Evolutionary conservation across 306 rosid genomes (phyloP).

Genomic region (Canavalia ensiformis): DNA sequence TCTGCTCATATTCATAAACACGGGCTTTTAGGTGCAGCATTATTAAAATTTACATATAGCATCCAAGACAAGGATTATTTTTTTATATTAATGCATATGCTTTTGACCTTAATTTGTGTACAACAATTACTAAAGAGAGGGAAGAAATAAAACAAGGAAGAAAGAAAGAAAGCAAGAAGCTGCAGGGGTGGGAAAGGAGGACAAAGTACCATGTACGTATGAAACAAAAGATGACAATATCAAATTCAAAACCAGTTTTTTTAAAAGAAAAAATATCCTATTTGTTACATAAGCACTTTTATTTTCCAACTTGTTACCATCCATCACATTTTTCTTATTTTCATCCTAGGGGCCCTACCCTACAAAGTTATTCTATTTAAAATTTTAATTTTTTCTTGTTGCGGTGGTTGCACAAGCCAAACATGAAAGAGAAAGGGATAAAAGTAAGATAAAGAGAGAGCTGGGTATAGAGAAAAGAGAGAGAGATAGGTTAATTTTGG

Average conservation of each 20-base stretch:
- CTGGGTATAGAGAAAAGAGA: not conserved
- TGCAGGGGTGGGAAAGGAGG: not conserved
- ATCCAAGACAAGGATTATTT: not conserved
- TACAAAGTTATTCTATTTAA: constrained; percentile 30
- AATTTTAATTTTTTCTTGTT: constrained; percentile 46
- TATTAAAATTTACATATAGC: not conserved
- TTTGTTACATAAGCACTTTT: constrained; percentile 27
- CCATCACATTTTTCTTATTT: constrained; percentile 57
- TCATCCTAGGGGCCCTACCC: constrained; percentile 51
- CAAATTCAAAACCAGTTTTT: not conserved
- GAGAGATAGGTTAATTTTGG: constrained; percentile 45
- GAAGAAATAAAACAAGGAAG: not conserved
- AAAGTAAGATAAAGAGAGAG: constrained; percentile 48
- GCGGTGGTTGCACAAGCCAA: constrained; percentile 72
- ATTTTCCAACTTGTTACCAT: constrained; percentile 44
- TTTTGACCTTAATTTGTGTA: not conserved
- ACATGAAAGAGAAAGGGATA: constrained; percentile 56
- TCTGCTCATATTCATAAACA: not conserved
- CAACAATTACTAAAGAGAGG: not conserved
- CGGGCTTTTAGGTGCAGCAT: not conserved
- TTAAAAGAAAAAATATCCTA: not conserved
- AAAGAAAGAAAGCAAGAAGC: not conserved
- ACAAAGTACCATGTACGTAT: constrained; percentile 30
- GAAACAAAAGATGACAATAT: constrained; percentile 12
- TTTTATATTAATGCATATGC: not conserved